phyloP scores from a whole-genome alignment of 371 early-diverging fungal genomes.

The Mortierella sp. region DNA sequence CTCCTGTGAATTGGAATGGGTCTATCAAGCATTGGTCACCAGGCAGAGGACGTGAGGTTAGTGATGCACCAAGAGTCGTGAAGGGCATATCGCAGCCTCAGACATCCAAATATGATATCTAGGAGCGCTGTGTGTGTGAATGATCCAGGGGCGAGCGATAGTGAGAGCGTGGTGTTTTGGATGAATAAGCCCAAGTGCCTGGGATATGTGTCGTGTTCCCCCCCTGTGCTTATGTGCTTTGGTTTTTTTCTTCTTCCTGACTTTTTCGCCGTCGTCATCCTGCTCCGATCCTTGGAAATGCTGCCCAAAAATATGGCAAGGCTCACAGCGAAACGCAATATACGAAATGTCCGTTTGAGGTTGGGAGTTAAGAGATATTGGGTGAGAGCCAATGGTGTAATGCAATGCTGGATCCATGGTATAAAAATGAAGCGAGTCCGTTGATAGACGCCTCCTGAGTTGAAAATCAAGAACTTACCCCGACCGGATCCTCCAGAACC shows the following conservation, averaged over 20 bases:
- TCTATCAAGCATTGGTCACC: slow-evolving; percentile 15
- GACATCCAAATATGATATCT: background rate
- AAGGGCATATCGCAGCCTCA: background rate
- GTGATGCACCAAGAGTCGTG: too few relatives aligned
- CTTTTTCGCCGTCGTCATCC: background rate
- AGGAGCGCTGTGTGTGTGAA: background rate
- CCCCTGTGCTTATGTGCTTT: background rate
- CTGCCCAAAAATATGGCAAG: slow-evolving; percentile 9
- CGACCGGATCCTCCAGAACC: slow-evolving; percentile 31
- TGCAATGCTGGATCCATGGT: slow-evolving; percentile 6
- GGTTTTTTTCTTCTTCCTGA: background rate
- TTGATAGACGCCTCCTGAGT: slow-evolving; percentile 9
- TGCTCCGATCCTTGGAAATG: slow-evolving; percentile 1
- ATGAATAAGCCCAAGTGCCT: slow-evolving; percentile 5
- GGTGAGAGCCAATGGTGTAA: slow-evolving; percentile 1
- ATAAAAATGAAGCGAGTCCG: background rate
- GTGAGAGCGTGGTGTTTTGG: background rate
- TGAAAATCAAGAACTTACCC: slow-evolving; percentile 32
- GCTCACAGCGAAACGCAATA: slow-evolving; percentile 14
- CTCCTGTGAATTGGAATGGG: slow-evolving; percentile 33
- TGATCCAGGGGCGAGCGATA: background rate
- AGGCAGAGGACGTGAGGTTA: background rate
- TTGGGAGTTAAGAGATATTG: background rate
- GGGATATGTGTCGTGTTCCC: background rate
- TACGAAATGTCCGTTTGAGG: slow-evolving; percentile 5